Evolutionary conservation across 495 filamentous ascomycete genomes (phyloP), one percentile per base, ranked within the genome.

Genomic region (Aspergillus indologenus): DNA sequence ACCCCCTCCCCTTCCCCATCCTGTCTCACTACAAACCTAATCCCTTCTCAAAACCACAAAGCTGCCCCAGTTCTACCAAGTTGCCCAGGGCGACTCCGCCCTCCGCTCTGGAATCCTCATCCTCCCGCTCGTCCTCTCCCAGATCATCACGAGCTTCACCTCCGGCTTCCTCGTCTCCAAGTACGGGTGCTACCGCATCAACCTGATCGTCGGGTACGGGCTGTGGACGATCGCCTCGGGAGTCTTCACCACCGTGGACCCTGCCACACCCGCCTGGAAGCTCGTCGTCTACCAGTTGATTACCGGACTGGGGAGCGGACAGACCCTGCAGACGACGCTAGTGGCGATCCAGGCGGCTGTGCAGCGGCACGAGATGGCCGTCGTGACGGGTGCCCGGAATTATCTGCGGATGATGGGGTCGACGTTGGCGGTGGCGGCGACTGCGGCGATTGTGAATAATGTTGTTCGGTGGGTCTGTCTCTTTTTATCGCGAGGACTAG

Each of bases 41-140:
- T n/a, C n/a, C n/a, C n/a, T n/a, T n/a, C n/a, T n/a, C n/a, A 45
- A 3, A 4, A 45, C 43, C 12, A 45, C 12, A 14, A 14, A 45
- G 43, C 43, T 45, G 15, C 43, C 43, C 43, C 43, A 45, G 19
- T 45, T 45, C 43, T 45, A 45, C 43, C 43, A 45, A 45, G 43
- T 45, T 18, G 43, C 19, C 43, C 43, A 45, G 19, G 12, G 12
- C 43, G 43, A 45, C 43, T 5, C 4, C 43, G 43, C 43, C 43
- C 43, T 45, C 43, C 43, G 43, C 43, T 45, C 43, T 15, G 43
- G 43, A 14, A 45, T 45, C 43, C 15, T 45, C 15, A 45, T 45
- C 43, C 43, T 45, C 4, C 43, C 43, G 2, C 43, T 45, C 3
- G 43, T 45, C 4, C 4, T 45, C 43, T 45, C 43, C 43, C 43